Percentiles rank a stretch among this genome's conserved stretches.
phyloP scores from a whole-genome alignment of 2,329 filamentous ascomycete species.

The Claviceps paspali region DNA sequence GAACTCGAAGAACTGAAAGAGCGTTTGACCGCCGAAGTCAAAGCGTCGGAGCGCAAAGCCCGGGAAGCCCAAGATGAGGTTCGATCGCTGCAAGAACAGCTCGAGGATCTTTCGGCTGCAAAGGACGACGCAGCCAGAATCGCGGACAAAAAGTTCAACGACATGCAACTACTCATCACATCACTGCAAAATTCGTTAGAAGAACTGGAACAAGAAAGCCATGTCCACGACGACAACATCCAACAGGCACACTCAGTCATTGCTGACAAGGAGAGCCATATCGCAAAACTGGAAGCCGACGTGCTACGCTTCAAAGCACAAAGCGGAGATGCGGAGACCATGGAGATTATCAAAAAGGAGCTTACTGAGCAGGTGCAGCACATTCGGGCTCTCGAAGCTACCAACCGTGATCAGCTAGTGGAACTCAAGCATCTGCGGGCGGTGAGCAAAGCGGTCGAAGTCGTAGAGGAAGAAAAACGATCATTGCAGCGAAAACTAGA shows the following conservation, averaged over 20 bases:
- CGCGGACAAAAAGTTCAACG: constrained; percentile 36
- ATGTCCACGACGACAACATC: constrained; percentile 38
- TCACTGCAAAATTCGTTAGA: constrained; percentile 32
- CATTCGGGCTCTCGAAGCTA: constrained; percentile 67
- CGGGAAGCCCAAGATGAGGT: constrained; percentile 60
- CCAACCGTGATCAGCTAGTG: constrained; percentile 60
- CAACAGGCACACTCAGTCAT: constrained; percentile 51
- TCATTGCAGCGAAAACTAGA: constrained; percentile 64
- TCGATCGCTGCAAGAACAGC: constrained; percentile 61
- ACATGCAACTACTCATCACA: constrained; percentile 37
- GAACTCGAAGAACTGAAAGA: constrained; percentile 39
- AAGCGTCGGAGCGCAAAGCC: constrained; percentile 51
- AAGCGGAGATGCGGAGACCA: constrained; percentile 71
- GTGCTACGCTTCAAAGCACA: constrained; percentile 73
- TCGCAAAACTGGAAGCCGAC: constrained; percentile 66
- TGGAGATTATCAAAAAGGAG: constrained; percentile 74
- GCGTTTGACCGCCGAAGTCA: constrained; percentile 37
- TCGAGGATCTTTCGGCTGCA: constrained; percentile 51
- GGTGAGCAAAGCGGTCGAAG: constrained; percentile 71
- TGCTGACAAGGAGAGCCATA: constrained; percentile 51
- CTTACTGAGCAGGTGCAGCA: constrained; percentile 85
- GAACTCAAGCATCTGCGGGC: constrained; percentile 75
- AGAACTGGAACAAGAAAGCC: constrained; percentile 44
- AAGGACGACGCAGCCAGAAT: constrained; percentile 57
- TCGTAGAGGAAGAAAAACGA: constrained; percentile 91